Evolutionary conservation across 2,329 filamentous ascomycete species (phyloP).

Genomic region (Aspergillus phoenicis): DNA sequence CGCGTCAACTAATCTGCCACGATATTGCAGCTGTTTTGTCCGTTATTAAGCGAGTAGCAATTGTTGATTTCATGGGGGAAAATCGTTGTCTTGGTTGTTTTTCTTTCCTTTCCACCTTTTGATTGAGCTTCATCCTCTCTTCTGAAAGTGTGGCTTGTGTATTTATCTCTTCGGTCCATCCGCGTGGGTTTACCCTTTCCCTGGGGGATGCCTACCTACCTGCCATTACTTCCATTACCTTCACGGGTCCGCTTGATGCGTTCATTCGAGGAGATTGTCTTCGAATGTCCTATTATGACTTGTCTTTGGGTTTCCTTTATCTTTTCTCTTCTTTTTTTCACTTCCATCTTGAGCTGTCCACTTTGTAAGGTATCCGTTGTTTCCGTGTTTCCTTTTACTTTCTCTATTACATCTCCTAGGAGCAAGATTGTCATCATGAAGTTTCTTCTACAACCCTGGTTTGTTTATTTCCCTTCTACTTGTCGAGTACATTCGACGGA

Average conservation of each 20-base stretch:
- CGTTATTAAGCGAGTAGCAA: conserved; percentile 29
- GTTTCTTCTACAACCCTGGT: neutral
- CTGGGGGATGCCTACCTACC: neutral
- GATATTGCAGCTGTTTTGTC: conserved; percentile 23
- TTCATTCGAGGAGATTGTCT: neutral
- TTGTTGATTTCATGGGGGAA: conserved; percentile 24
- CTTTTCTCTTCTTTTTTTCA: neutral
- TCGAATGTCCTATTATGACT: neutral
- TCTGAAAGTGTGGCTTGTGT: conserved; percentile 6
- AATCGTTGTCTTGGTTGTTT: conserved; percentile 18
- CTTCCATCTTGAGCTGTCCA: neutral
- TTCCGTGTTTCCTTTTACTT: neutral
- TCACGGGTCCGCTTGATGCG: conserved; percentile 5
- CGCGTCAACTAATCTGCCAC: conserved; percentile 27
- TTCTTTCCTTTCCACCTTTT: conserved; percentile 13
- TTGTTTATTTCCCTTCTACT: neutral
- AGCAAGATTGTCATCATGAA: neutral
- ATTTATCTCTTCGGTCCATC: neutral
- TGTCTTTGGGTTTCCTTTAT: neutral
- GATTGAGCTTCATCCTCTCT: neutral
- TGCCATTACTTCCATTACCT: neutral
- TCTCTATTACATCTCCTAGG: neutral
- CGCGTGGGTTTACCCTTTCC: neutral
- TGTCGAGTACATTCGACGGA: neutral
- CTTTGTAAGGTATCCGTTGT: neutral